Conservation (phyloP, 768 basidiomycete species). For the Arthromyces matolae region DNA sequence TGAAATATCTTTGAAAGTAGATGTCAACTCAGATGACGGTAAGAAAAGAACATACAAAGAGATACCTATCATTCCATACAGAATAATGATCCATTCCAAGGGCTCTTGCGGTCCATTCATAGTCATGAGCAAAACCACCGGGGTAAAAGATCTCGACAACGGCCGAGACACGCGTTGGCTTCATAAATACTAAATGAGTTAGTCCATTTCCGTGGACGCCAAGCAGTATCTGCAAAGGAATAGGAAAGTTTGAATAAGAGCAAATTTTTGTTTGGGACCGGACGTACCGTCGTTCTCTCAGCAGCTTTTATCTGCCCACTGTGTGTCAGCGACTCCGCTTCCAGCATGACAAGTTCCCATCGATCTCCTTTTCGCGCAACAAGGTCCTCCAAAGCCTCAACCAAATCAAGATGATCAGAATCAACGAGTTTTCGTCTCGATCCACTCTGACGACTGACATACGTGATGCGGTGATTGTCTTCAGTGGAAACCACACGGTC, state of each 20-base stretch:
- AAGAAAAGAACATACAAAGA: slow-evolving; percentile 16
- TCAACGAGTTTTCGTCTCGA: slow-evolving; percentile 47
- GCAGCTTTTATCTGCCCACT: slow-evolving; percentile 71
- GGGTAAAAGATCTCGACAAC: slow-evolving; percentile 88
- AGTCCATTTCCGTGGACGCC: slow-evolving; percentile 82
- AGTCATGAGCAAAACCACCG: slow-evolving; percentile 79
- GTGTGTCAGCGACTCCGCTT: slow-evolving; percentile 63
- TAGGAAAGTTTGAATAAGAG: neutral
- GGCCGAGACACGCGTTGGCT: slow-evolving; percentile 65
- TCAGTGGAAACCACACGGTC: slow-evolving; percentile 47
- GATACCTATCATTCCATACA: slow-evolving; percentile 78
- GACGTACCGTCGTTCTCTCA: slow-evolving; percentile 66
- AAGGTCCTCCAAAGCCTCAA: slow-evolving; percentile 49
- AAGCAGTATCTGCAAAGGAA: slow-evolving; percentile 49
- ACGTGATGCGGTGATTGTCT: slow-evolving; percentile 51
- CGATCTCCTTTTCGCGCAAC: slow-evolving; percentile 32
- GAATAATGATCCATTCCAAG: slow-evolving; percentile 74
- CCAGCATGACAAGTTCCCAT: slow-evolving; percentile 61
- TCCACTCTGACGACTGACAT: slow-evolving; percentile 65
- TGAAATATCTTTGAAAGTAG: slow-evolving; percentile 24
- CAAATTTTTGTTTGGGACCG: neutral
- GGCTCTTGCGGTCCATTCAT: slow-evolving; percentile 76
- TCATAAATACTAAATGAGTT: slow-evolving; percentile 84
- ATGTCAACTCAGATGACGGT: neutral
- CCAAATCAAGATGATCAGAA: slow-evolving; percentile 53